Conservation (phyloP, 2,329 filamentous ascomycete species). For the Colletotrichum eleusines region DNA sequence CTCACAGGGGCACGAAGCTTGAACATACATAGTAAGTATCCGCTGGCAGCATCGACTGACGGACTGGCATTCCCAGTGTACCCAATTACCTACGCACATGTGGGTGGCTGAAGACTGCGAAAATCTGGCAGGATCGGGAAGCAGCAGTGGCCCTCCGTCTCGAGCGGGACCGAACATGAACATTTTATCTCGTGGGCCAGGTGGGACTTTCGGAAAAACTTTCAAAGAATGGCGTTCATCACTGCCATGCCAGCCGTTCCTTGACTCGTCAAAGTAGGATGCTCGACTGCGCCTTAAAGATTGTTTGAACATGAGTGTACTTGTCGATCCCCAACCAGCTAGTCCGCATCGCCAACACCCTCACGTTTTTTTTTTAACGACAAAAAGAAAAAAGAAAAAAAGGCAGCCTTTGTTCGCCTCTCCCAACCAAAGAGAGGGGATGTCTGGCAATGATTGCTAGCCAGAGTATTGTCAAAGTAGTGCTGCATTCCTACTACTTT, state of each 20-base stretch:
- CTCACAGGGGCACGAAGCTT: not conserved
- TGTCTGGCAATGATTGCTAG: not conserved
- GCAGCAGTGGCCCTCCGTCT: no score
- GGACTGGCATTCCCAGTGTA: not conserved
- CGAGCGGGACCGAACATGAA: not conserved
- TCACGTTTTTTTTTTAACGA: not conserved
- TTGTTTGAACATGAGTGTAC: not conserved
- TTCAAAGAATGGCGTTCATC: constrained; percentile 9
- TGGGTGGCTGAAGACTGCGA: not conserved
- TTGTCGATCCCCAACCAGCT: not conserved
- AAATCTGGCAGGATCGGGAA: not conserved
- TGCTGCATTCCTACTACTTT: constrained; percentile 5
- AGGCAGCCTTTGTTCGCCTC: no score
- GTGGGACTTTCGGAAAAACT: no score
- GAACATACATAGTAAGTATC: not conserved
- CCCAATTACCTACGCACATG: not conserved
- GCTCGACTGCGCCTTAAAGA: not conserved
- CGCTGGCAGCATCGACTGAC: not conserved
- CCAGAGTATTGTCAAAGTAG: not conserved
- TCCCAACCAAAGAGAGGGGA: not conserved
- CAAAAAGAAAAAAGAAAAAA: no score
- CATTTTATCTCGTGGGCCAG: not conserved
- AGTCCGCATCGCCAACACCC: not conserved
- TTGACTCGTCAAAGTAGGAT: not conserved
- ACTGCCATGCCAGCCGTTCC: constrained; percentile 4